These are phyloP conservation scores for Eremomyces bilateralis DNA, from an alignment of 495 filamentous ascomycete genomes.

Conservation along the genomic window DNA sequence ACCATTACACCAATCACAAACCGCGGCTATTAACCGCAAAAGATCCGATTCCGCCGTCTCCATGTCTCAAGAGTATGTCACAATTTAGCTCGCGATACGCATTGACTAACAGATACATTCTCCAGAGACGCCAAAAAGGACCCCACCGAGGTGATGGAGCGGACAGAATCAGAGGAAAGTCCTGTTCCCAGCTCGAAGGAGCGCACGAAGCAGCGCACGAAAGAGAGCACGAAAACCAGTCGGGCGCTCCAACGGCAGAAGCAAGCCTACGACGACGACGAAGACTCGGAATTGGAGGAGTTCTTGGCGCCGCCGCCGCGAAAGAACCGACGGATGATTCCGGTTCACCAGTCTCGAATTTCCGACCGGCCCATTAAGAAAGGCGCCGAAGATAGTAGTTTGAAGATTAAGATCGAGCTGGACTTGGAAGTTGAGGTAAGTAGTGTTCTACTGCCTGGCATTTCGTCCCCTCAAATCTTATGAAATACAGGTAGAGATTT, in stretches of 20 bases:
- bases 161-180: background rate
- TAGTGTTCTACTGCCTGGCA: no score
- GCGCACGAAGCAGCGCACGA: no score
- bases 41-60: background rate
- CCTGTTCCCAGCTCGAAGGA: no score
- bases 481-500: slow-evolving; percentile 12
- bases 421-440: slow-evolving; percentile 12
- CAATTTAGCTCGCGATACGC: background rate
- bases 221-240: no score
- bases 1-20: no score
- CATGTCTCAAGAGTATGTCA: background rate
- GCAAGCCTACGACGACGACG: slow-evolving; percentile 6
- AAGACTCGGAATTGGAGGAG: slow-evolving; percentile 1
- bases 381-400: slow-evolving; percentile 10
- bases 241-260: slow-evolving; percentile 1
- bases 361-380: slow-evolving; percentile 10
- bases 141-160: background rate
- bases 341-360: slow-evolving; percentile 15
- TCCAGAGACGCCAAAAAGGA: background rate
- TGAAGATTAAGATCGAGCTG: slow-evolving; percentile 17
- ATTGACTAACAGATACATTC: background rate
- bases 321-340: slow-evolving; percentile 9
- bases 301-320: background rate
- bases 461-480: no score
- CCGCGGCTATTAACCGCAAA: no score